Percentiles rank a stretch among this genome's conserved stretches.
phyloP scores from a whole-genome alignment of 352 stramenopile species.

The Phytophthora palmivora region DNA sequence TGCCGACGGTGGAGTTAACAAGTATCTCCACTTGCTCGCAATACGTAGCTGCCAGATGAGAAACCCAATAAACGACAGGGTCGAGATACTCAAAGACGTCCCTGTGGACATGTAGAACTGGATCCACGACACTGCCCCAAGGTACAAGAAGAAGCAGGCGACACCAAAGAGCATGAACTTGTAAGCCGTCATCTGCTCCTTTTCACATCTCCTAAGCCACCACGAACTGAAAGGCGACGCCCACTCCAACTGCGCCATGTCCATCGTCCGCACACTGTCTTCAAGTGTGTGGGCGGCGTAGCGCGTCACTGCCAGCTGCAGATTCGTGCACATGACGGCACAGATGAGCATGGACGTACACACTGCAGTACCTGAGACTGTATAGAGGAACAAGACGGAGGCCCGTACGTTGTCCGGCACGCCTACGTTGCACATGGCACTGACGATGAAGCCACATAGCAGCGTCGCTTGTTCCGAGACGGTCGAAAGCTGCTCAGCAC shows the following conservation, averaged over 20 bases:
- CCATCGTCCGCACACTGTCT: conserved; percentile 54
- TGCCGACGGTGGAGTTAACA: conserved; percentile 55
- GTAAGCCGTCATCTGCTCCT: conserved; percentile 75
- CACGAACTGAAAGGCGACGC: conserved; percentile 68
- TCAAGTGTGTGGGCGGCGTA: conserved; percentile 66
- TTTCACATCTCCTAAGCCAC: conserved; percentile 74
- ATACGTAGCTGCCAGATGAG: conserved; percentile 75
- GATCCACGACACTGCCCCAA: conserved; percentile 69
- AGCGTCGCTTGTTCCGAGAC: conserved; percentile 76
- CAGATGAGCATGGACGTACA: conserved; percentile 63
- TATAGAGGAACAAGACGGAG: conserved; percentile 56
- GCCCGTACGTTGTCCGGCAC: conserved; percentile 41
- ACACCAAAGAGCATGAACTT: conserved; percentile 75
- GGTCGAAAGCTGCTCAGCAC: conserved; percentile 72
- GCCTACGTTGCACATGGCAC: conserved; percentile 68
- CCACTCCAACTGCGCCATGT: conserved; percentile 53
- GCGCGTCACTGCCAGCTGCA: conserved; percentile 73
- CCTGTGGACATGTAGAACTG: conserved; percentile 65
- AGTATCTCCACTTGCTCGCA: conserved; percentile 79
- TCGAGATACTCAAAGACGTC: conserved; percentile 51
- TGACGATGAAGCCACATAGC: conserved; percentile 75
- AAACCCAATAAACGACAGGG: conserved; percentile 55
- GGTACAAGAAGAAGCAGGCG: conserved; percentile 76
- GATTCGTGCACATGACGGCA: conserved; percentile 71
- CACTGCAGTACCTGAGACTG: conserved; percentile 53